Evolutionary conservation across 2,329 filamentous ascomycete genomes (phyloP).

Genomic region (Triangularia setosa): DNA sequence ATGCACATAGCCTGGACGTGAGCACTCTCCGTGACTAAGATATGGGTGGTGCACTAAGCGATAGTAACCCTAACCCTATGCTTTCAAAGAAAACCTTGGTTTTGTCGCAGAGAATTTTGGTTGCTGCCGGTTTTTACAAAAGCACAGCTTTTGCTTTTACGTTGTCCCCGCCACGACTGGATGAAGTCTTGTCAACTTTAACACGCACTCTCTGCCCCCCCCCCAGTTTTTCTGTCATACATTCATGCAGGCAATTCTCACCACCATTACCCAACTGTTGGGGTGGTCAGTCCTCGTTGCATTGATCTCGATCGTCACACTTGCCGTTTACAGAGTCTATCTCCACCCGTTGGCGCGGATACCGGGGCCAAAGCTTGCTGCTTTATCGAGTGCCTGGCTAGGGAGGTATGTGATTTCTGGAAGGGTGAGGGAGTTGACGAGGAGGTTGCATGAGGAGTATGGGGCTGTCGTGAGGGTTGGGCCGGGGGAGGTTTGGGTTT

Average conservation of each 20-base stretch:
- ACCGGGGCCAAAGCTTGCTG: slow-evolving; percentile 41
- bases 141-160: too few relatives aligned
- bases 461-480: slow-evolving; percentile 51
- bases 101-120: too few relatives aligned
- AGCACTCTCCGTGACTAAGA: too few relatives aligned
- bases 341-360: slow-evolving; percentile 43
- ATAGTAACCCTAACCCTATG: too few relatives aligned
- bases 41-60: too few relatives aligned
- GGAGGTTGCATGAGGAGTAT: slow-evolving; percentile 43
- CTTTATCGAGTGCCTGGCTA: slow-evolving; percentile 44
- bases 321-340: slow-evolving; percentile 35
- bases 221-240: too few relatives aligned
- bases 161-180: too few relatives aligned
- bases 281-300: neutral
- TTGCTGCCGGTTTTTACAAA: too few relatives aligned
- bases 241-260: neutral
- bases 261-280: neutral
- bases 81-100: too few relatives aligned
- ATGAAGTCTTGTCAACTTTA: too few relatives aligned
- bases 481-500: slow-evolving; percentile 52
- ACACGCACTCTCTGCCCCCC: too few relatives aligned
- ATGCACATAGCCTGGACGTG: too few relatives aligned
- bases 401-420: slow-evolving; percentile 44
- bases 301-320: neutral
- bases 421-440: slow-evolving; percentile 38